These are phyloP conservation scores for Cyclotella kingstonii DNA, from an alignment of 108 stramenopile species.

Conservation along the genomic window DNA sequence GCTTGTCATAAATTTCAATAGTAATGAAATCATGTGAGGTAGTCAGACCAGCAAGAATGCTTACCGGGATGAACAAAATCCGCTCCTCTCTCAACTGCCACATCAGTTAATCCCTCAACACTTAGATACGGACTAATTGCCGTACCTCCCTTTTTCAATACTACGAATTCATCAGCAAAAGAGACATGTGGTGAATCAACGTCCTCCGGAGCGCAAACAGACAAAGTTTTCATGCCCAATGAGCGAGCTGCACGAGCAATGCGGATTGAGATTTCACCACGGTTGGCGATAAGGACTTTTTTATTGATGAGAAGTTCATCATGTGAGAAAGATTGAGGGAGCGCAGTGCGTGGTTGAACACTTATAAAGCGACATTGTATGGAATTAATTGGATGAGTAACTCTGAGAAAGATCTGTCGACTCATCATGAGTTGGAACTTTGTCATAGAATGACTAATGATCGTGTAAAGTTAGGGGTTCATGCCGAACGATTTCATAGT, in stretches of 20 bases:
- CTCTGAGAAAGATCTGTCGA: too few species aligned
- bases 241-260: constrained; percentile 85
- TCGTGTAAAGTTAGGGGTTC: too few species aligned
- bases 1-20: too few species aligned
- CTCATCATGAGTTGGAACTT: too few species aligned
- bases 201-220: constrained; percentile 85
- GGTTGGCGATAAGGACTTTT: constrained; percentile 91
- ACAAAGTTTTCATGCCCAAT: constrained; percentile 71
- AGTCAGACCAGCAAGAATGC: neutral
- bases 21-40: too few species aligned
- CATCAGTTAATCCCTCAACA: constrained; percentile 48
- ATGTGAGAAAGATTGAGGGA: constrained; percentile 34
- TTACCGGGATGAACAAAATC: constrained; percentile 74
- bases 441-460: too few species aligned
- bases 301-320: constrained; percentile 39
- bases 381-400: too few species aligned
- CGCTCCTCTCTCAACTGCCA: constrained; percentile 54
- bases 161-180: constrained; percentile 67
- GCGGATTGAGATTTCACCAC: constrained; percentile 93
- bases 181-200: constrained; percentile 66
- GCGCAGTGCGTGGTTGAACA: neutral
- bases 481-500: too few species aligned
- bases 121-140: constrained; percentile 66
- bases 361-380: too few species aligned
- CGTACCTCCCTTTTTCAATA: constrained; percentile 14